Evolutionary conservation across 805 yeast genomes (phyloP).

Genomic region (Saccharomycopsis oosterbeekiorum): DNA sequence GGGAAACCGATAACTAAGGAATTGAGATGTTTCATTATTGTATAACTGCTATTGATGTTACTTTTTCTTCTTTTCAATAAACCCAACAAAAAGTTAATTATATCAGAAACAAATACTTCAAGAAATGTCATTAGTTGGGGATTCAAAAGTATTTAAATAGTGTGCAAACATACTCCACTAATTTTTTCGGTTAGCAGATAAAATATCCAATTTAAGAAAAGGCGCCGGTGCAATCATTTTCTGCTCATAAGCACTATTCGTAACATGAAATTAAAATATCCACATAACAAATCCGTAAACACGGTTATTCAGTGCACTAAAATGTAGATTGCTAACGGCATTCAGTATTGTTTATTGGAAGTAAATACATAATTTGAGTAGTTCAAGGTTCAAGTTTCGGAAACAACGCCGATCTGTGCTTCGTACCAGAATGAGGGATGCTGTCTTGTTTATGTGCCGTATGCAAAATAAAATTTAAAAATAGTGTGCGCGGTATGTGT

Average conservation of each 20-base stretch:
- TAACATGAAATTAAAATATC: not conserved
- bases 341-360: too few relatives aligned
- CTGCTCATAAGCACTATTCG: not conserved
- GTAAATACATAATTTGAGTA: too few relatives aligned
- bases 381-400: not conserved
- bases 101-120: not conserved
- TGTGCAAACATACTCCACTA: not conserved
- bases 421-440: not conserved
- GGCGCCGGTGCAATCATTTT: not conserved
- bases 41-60: not conserved
- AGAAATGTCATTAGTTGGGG: too few relatives aligned
- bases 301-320: too few relatives aligned
- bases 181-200: not conserved
- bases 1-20: not conserved
- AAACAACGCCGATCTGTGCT: not conserved
- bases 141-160: not conserved
- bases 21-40: not conserved
- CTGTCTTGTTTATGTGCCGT: not conserved
- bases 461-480: not conserved
- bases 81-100: not conserved
- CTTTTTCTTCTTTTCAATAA: not conserved
- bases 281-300: not conserved
- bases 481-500: not conserved
- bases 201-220: not conserved
- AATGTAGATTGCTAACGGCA: too few relatives aligned